Evolutionary conservation across 352 stramenopile species (phyloP), one percentile per base, ranked within the genome.

Genomic region (Pythium pectinolyticum): DNA sequence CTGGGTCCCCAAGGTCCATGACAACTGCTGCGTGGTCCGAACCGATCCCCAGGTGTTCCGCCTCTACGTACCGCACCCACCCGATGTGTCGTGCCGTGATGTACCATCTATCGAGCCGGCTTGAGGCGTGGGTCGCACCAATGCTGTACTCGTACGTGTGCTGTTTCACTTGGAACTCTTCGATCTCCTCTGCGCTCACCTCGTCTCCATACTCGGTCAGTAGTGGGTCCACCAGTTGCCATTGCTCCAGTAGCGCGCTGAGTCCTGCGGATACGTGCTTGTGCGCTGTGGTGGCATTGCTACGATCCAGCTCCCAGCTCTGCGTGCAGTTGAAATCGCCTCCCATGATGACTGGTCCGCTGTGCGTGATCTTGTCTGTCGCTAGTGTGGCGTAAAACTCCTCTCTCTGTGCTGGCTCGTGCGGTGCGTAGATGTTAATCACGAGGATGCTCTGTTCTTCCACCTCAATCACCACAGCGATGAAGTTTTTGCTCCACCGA

Each of bases 11-110:
- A n/a, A n/a, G n/a, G n/a, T n/a, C n/a, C n/a, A n/a, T n/a, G n/a
- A n/a, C n/a, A n/a, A 50, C 53, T 3, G 39, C 53, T 39, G 41
- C 40, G 40, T 60, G 53, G 24, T 60, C 53, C 1, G 53, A 51
- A 3, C 22, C 24, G 3, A 34, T 37, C 2, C 51, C 51, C 3
- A 48, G 51, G 35, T 49, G 12, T 9, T 22, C 7, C n/a, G 40
- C 10, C 7, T 47, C n/a, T 17, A 50, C 43, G 9, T 14, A 12
- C 5, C 10, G 10, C 4, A 14, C 9, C 43, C 43, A 50, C 43
- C n/a, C 5, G 32, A 22, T 17, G 1, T 14, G 27, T 24, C 5
- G 4, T 6, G 24, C 32, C 35, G n/a, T 48, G 10, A 59, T 3
- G 15, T 59, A 59, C 52, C 52, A 59, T 12, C 52, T 20, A 32